Conservation (phyloP, 2,329 filamentous ascomycete species). For the Xylariaceae sp. region DNA sequence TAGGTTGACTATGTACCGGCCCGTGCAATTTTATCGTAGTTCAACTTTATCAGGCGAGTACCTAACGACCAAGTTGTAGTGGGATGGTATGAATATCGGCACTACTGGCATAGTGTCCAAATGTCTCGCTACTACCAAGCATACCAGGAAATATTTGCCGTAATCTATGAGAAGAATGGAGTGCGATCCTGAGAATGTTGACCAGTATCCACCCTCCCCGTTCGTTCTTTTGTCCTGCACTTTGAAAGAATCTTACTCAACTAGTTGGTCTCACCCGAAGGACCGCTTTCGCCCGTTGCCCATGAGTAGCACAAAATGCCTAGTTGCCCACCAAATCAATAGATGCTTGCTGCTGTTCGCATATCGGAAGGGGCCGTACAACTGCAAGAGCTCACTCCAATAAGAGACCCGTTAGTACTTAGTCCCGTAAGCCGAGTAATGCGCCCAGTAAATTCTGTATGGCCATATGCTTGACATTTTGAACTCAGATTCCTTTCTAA, state of each 20-base stretch:
- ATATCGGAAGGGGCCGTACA: slow-evolving; percentile 30
- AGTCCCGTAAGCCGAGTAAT: slow-evolving; percentile 9
- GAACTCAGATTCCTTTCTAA: background rate
- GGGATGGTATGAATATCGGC: too few relatives aligned
- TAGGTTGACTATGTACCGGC: slow-evolving; percentile 11
- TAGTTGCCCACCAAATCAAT: slow-evolving; percentile 5
- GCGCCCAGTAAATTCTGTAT: slow-evolving; percentile 20
- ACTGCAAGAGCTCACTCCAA: slow-evolving; percentile 34
- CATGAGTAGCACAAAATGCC: slow-evolving; percentile 16
- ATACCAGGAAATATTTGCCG: background rate
- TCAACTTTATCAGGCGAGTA: too few relatives aligned
- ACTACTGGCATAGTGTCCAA: background rate
- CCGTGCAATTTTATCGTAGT: slow-evolving; percentile 14
- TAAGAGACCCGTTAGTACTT: slow-evolving; percentile 30
- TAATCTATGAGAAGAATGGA: slow-evolving; percentile 12
- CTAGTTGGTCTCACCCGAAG: slow-evolving; percentile 12
- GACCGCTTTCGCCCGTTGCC: slow-evolving; percentile 3
- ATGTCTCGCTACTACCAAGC: background rate
- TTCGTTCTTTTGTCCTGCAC: slow-evolving; percentile 23
- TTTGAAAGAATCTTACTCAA: slow-evolving; percentile 24
- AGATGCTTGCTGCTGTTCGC: slow-evolving; percentile 27
- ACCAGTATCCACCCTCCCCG: slow-evolving; percentile 20
- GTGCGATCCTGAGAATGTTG: slow-evolving; percentile 29
- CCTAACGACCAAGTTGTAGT: too few relatives aligned
- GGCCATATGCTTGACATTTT: slow-evolving; percentile 1